Base-by-base conservation (phyloP, 2,329 filamentous ascomycete genomes). In the Beauveria bassiana region DNA sequence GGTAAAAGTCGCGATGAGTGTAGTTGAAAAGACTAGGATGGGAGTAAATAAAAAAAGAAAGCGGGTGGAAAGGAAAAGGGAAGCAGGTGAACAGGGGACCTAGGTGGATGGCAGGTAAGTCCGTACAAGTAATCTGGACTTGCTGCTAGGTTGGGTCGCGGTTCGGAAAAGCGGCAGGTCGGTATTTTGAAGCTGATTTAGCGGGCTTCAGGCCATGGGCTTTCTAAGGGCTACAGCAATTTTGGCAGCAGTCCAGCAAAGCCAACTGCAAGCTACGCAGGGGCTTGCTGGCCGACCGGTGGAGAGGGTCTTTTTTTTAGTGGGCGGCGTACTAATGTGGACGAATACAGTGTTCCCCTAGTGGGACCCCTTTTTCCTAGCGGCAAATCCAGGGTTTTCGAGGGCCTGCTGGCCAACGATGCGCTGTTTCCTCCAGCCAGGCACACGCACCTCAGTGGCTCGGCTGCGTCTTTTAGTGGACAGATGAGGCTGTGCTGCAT, bases 91-190 rank as follows among this genome's bases (percentile, higher is more conserved):
- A 52, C 40, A 52, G 58, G 58, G 58, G 49, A 53, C 34, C 2
- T n/a, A 60, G 46, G 53, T 55, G 53, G 52, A 45, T 43, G 40
- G 38, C 49, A 51, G n/a, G 49, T 34, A 51, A 46, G 8, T 2
- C 34, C 14, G 54, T 47, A 56, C 40, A 58, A 58, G 55, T 40
- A 58, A 59, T 52, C 47, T 51, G 46, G 34, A 31, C 46, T 26
- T 34, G 42, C 26, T 49, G 42, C 54, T 57, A 46, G 42, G 14
- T 43, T 4, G 43, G 53, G 53, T 43, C 55, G 55, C 34, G 55
- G 55, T 50, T 46, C 46, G 55, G 55, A 59, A 59, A 59, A 59
- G 55, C 55, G 55, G 55, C 55, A 59, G 46, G 28, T 49, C 45
- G 43, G 54, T 50, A 58, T 45, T 40, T 49, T 49, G 14, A 28